Base-by-base conservation (phyloP, 2,329 filamentous ascomycete genomes). In the Alternaria burnsii region DNA sequence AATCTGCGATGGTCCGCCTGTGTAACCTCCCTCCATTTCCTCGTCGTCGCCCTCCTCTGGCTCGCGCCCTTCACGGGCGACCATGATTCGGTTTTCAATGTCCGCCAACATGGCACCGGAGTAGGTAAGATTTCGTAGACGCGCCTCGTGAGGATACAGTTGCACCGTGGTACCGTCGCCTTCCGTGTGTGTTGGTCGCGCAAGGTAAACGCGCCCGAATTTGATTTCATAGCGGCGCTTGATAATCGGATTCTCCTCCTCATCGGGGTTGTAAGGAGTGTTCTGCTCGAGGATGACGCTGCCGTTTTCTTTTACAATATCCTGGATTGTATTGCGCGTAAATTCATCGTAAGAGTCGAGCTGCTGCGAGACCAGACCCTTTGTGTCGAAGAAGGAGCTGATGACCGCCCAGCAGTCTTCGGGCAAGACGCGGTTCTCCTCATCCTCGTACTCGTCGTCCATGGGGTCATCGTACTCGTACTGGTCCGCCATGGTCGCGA, bases 381-480 rank as follows among this genome's bases (percentile, higher is more conserved):
- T 99, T 65, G 89, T 87, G 71, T 97, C 93, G 82, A 99, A 99
- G 84, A 97, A 98, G 10, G 95, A 91, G 58, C 92, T 93, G 78
- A 99, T 98, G 75, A 98, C 94, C 67, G 91, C 91, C 95, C 96
- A 99, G 84, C 93, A 97, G 82, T 99, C 96, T 83, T 98, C 95
- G 62, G 94, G 92, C 26, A 94, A 97, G 82, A 98, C 84, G 61
- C 85, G 82, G 63, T 89, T 86, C 36, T 87, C 75, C 41, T 83
- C 87, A 76, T 93, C 92, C 65, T 89, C 86, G 53, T 86, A 84
- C 30, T 60, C 56, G 57, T 87, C 85, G 72, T 85, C 85, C n/a
- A 53, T 53, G 40, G 36, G 26, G 16, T 53, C 51, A 41, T 53
- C 51, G 28, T 53, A 42, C 5, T 43, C 51, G 26, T 44, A 53